A percentile compares a stretch with the other conserved stretches of the same genome.
phyloP scores from a whole-genome alignment of 148 eudicot species.

The Selenicereus undatus region DNA sequence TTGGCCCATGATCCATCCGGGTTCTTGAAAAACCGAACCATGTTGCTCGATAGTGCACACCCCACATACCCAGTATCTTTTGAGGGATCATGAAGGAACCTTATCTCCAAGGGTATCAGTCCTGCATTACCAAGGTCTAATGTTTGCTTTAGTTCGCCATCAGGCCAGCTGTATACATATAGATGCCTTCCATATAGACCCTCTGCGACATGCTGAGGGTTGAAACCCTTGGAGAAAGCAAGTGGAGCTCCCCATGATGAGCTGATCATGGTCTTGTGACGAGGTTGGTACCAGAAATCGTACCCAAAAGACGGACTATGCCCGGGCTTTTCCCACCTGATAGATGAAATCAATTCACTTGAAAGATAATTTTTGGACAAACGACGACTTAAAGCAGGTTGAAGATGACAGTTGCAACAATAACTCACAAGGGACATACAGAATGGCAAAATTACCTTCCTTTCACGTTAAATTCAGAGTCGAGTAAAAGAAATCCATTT shows the following conservation, averaged over 20 bases:
- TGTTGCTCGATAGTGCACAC: constrained; percentile 89
- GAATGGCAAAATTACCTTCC: constrained; percentile 64
- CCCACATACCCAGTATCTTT: constrained; percentile 92
- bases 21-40: constrained; percentile 87
- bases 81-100: constrained; percentile 93
- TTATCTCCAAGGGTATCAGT: constrained; percentile 87
- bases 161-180: constrained; percentile 93
- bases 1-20: constrained; percentile 83
- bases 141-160: constrained; percentile 85
- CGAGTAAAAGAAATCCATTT: constrained; percentile 91
- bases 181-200: constrained; percentile 93
- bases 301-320: constrained; percentile 88
- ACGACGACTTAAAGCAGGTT: neutral
- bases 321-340: constrained; percentile 99
- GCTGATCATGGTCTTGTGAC: constrained; percentile 95
- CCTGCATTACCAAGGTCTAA: constrained; percentile 88
- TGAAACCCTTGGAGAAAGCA: constrained; percentile 92
- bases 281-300: constrained; percentile 98
- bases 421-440: neutral
- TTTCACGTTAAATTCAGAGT: constrained; percentile 89
- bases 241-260: constrained; percentile 96
- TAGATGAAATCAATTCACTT: neutral
- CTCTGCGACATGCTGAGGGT: constrained; percentile 84
- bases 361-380: neutral
- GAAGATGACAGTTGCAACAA: constrained; percentile 2